phyloP scores from a whole-genome alignment of 1,284 basidiomycete genomes.

The Gomphus bonarii region DNA sequence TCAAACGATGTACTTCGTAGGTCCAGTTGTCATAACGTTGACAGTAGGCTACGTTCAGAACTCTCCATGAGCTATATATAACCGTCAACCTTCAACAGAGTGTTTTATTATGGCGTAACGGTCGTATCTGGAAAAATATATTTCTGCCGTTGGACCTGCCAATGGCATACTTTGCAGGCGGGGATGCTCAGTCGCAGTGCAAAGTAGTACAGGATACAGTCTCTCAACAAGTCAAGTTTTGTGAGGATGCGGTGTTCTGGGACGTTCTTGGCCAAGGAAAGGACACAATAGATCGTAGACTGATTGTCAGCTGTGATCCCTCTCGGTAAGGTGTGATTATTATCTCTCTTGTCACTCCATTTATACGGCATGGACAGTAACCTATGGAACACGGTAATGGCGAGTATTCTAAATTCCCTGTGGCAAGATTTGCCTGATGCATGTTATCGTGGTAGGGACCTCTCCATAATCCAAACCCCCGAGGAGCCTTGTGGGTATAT shows the following conservation, averaged over 20 bases:
- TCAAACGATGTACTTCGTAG: not conserved
- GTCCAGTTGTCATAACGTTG: not conserved
- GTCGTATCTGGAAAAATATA: slow-evolving; percentile 30
- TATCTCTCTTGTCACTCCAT: not conserved
- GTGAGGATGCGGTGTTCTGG: slow-evolving; percentile 58
- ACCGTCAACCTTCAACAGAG: slow-evolving; percentile 20
- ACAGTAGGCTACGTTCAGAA: not conserved
- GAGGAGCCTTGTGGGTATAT: slow-evolving; percentile 34
- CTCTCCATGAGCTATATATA: not conserved
- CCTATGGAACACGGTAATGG: slow-evolving; percentile 57
- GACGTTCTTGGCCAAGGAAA: slow-evolving; percentile 28
- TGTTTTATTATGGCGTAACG: slow-evolving; percentile 32
- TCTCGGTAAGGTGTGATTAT: not conserved
- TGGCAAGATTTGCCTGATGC: not conserved
- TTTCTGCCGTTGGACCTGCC: slow-evolving; percentile 34
- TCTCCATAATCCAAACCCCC: slow-evolving; percentile 36
- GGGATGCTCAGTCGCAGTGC: slow-evolving; percentile 36
- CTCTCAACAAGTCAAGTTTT: slow-evolving; percentile 25
- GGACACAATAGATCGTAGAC: slow-evolving; percentile 23
- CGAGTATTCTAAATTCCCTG: slow-evolving; percentile 1
- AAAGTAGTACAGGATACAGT: slow-evolving; percentile 25
- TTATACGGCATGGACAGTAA: slow-evolving; percentile 24
- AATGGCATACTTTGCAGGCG: slow-evolving; percentile 35
- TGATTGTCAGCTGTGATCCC: slow-evolving; percentile 46
- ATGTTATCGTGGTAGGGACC: slow-evolving; percentile 29